phyloP scores from a whole-genome alignment of 805 yeast genomes.

The Lachancea lanzarotensis region DNA sequence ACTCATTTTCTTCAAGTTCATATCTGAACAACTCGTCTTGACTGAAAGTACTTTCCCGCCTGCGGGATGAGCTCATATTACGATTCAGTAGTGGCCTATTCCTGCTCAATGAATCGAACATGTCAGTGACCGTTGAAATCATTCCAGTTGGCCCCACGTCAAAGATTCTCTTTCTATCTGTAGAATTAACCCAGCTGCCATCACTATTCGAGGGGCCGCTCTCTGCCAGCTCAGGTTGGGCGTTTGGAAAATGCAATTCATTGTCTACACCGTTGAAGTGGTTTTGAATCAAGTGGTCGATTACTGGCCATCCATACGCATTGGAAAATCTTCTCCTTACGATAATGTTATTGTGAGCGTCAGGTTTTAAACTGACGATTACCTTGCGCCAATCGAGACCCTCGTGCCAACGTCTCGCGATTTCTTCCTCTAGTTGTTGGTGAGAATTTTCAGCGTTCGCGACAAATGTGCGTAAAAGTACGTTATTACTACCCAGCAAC shows the following conservation, averaged over 20 bases:
- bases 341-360: constrained; percentile 70
- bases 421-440: constrained; percentile 48
- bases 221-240: constrained; percentile 8
- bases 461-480: constrained; percentile 33
- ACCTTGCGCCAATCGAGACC: constrained; percentile 69
- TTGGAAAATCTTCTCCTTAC: constrained; percentile 68
- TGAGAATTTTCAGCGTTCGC: constrained; percentile 19
- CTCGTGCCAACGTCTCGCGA: constrained; percentile 64
- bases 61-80: constrained; percentile 1
- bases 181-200: constrained; percentile 45
- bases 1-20: constrained; percentile 6
- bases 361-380: constrained; percentile 58
- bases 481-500: constrained; percentile 18
- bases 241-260: constrained; percentile 2
- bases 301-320: constrained; percentile 80
- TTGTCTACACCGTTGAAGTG: constrained; percentile 42
- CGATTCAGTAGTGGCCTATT: constrained; percentile 3
- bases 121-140: constrained; percentile 56
- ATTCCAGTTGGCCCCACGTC: constrained; percentile 69
- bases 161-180: constrained; percentile 29
- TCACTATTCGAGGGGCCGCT: constrained; percentile 27
- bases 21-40: constrained; percentile 10
- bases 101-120: constrained; percentile 41
- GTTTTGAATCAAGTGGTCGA: constrained; percentile 58
- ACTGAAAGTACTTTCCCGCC: constrained; percentile 1